These are phyloP conservation scores for Fusarium sp. DNA, from an alignment of 2,329 filamentous ascomycete genomes.

Conservation along the genomic window DNA sequence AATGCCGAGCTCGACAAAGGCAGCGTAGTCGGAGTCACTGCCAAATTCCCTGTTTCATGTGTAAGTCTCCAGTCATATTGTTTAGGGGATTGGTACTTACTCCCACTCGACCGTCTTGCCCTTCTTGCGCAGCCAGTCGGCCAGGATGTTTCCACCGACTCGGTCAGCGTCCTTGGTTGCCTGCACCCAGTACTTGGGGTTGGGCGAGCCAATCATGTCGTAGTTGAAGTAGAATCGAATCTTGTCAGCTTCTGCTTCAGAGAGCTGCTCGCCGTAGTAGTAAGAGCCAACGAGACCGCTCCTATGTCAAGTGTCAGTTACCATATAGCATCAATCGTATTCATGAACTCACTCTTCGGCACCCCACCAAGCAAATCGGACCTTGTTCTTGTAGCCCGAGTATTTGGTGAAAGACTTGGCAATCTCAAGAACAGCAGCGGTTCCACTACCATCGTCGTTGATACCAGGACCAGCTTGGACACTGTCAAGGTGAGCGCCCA, in stretches of 20 bases:
- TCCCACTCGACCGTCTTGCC: constrained; percentile 50
- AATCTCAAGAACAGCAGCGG: constrained; percentile 54
- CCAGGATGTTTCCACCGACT: constrained; percentile 50
- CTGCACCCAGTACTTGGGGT: constrained; percentile 55
- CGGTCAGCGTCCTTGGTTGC: constrained; percentile 54
- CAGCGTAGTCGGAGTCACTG: constrained; percentile 54
- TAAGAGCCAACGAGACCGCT: constrained; percentile 57
- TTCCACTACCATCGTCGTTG: constrained; percentile 57
- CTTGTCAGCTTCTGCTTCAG: constrained; percentile 58
- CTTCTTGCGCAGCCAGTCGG: constrained; percentile 51
- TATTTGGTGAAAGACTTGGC: constrained; percentile 52
- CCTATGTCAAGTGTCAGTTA: constrained; percentile 39
- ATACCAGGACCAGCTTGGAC: constrained; percentile 55
- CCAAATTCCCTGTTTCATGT: constrained; percentile 48
- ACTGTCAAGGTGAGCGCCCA: constrained; percentile 56
- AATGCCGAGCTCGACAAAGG: constrained; percentile 55
- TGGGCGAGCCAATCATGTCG: constrained; percentile 71
- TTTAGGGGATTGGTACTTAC: constrained; percentile 26
- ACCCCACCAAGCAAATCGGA: constrained; percentile 58
- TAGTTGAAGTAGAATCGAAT: constrained; percentile 77
- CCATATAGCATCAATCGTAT: accelerated
- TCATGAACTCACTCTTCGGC: constrained; percentile 52
- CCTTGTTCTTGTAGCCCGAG: constrained; percentile 55
- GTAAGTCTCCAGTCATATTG: constrained; percentile 4
- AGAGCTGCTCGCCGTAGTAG: constrained; percentile 53